Percentiles rank a stretch among this genome's conserved stretches.
Evolutionary conservation across 352 stramenopile species (phyloP).

Genomic region (Globisporangium perplexum): DNA sequence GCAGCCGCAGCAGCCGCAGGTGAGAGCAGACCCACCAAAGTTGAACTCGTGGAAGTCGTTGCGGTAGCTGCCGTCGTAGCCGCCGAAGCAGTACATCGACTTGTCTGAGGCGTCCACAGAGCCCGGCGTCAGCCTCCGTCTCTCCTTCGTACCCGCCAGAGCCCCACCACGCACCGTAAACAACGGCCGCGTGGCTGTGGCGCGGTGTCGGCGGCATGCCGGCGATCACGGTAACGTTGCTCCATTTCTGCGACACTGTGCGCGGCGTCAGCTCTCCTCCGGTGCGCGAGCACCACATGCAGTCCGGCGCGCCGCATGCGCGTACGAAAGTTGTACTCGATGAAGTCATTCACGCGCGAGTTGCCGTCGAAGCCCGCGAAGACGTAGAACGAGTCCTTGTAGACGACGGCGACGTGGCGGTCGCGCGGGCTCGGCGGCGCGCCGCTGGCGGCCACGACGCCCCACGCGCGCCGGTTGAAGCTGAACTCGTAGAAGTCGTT

Average conservation of each 20-base stretch:
- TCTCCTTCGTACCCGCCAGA: neutral
- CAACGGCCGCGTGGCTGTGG: constrained; percentile 94
- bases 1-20: neutral
- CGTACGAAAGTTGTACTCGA: constrained; percentile 92
- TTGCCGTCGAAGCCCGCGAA: constrained; percentile 93
- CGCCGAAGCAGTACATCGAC: constrained; percentile 89
- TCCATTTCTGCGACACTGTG: constrained; percentile 79
- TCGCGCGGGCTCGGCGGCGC: constrained; percentile 87
- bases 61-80: constrained; percentile 94
- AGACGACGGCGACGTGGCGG: constrained; percentile 92
- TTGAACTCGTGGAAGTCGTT: constrained; percentile 98
- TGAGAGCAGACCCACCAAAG: constrained; percentile 40
- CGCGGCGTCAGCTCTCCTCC: neutral
- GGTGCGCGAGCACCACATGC: neutral
- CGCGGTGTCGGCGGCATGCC: constrained; percentile 88
- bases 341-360: constrained; percentile 93
- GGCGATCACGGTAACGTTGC: constrained; percentile 56
- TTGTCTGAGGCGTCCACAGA: constrained; percentile 34
- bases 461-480: constrained; percentile 81
- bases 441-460: constrained; percentile 58
- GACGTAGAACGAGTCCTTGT: constrained; percentile 93
- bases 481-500: constrained; percentile 95
- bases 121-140: neutral
- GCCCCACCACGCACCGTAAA: constrained; percentile 48
- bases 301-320: neutral